Evolutionary conservation across 352 stramenopile species (phyloP).

Genomic region (Halophytophthora polymorphica): DNA sequence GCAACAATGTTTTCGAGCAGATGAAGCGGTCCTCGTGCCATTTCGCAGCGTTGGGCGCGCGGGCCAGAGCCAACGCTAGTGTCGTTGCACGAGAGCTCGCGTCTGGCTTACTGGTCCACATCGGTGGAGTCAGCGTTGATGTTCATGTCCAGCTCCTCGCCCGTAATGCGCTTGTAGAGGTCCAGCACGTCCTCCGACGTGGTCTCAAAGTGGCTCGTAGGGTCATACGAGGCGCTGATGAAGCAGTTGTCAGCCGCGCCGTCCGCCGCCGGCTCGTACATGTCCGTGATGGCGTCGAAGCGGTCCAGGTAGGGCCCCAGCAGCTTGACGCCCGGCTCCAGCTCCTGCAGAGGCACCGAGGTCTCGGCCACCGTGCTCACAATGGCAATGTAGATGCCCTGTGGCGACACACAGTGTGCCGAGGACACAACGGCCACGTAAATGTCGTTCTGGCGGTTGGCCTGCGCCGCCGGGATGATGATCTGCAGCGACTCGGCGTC

Average conservation of each 20-base stretch:
- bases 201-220: conserved; percentile 96
- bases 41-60: too few species aligned
- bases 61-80: too few species aligned
- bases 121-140: conserved; percentile 96
- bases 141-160: conserved; percentile 97
- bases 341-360: conserved; percentile 92
- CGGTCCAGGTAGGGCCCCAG: conserved; percentile 95
- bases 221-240: conserved; percentile 94
- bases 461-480: conserved; percentile 97
- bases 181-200: conserved; percentile 96
- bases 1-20: too few species aligned
- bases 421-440: conserved; percentile 97
- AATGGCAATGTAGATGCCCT: conserved; percentile 98
- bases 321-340: conserved; percentile 94
- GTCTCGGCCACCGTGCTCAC: conserved; percentile 98
- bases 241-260: conserved; percentile 95
- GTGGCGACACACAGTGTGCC: conserved; percentile 92
- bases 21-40: too few species aligned
- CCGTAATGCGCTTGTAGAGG: conserved; percentile 98
- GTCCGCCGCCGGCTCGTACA: conserved; percentile 92
- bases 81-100: too few species aligned
- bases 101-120: conserved; percentile 92
- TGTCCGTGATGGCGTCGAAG: conserved; percentile 96
- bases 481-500: conserved; percentile 97
- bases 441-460: conserved; percentile 96